Percentiles rank a stretch among this genome's conserved stretches.
phyloP scores from a whole-genome alignment of 208 protist genomes.

The Acanthamoeba healyi region DNA sequence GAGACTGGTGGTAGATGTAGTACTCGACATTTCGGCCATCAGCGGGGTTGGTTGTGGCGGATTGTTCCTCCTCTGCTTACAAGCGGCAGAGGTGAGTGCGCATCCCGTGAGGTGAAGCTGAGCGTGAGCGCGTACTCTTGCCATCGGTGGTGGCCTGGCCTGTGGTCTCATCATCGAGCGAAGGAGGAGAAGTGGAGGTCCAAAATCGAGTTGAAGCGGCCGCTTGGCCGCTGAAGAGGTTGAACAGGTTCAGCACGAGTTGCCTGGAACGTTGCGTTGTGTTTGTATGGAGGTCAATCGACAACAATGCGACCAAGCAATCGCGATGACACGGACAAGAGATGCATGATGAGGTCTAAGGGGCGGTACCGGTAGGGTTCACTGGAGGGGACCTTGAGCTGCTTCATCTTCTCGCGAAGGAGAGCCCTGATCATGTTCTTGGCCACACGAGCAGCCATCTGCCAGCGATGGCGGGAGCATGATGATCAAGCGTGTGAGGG shows the following conservation, averaged over 20 bases:
- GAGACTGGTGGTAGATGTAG: constrained; percentile 29
- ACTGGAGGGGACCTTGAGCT: constrained; percentile 49
- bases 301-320: too few species aligned
- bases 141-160: neutral
- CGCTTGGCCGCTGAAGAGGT: constrained; percentile 60
- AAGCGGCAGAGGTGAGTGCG: neutral
- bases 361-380: constrained; percentile 65
- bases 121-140: neutral
- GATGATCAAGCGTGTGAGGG: neutral
- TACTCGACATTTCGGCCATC: neutral
- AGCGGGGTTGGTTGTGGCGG: neutral
- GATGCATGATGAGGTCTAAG: neutral
- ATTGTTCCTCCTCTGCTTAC: too few species aligned
- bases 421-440: constrained; percentile 70
- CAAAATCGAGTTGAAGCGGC: constrained; percentile 19
- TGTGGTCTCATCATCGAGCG: neutral
- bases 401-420: constrained; percentile 69
- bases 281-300: neutral
- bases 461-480: neutral
- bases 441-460: constrained; percentile 70
- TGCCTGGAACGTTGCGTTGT: neutral
- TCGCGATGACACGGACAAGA: too few species aligned
- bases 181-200: neutral
- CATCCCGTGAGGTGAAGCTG: neutral
- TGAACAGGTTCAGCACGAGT: constrained; percentile 66